These are phyloP conservation scores for Nakazawaea molendinolei DNA, from an alignment of 805 yeast species.

Conservation along the genomic window DNA sequence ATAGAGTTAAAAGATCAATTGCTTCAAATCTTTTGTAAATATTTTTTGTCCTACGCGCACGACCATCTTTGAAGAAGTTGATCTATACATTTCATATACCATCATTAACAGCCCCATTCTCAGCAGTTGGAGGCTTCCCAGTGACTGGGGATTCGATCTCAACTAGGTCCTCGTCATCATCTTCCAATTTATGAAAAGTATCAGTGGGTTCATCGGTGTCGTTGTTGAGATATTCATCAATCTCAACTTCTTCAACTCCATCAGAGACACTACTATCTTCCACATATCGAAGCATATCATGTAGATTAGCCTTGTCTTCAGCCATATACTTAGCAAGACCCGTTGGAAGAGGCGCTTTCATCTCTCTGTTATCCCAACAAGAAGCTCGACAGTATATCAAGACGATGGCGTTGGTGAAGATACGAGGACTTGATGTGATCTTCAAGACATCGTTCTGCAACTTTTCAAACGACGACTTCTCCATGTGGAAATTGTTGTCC, in stretches of 20 bases:
- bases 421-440: conserved; percentile 1
- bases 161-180: not conserved
- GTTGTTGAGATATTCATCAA: conserved; percentile 2
- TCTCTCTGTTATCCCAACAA: conserved; percentile 3
- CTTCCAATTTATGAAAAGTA: not conserved
- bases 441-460: conserved; percentile 1
- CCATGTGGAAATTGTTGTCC: conserved; percentile 16
- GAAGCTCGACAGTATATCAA: conserved; percentile 1
- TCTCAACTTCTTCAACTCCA: conserved; percentile 11
- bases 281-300: not conserved
- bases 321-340: conserved; percentile 1
- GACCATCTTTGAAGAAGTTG: no score
- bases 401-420: conserved; percentile 2
- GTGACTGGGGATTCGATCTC: conserved; percentile 1
- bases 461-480: conserved; percentile 4
- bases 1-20: no score
- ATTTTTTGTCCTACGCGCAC: no score
- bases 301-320: conserved; percentile 3
- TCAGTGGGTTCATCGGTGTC: not conserved
- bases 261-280: conserved; percentile 2
- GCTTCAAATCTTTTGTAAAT: no score
- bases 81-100: no score
- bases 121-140: not conserved
- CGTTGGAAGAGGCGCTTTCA: not conserved
- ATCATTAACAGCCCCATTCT: not conserved